phyloP scores from a whole-genome alignment of 768 basidiomycete genomes.

The Chalciporus chontae region DNA sequence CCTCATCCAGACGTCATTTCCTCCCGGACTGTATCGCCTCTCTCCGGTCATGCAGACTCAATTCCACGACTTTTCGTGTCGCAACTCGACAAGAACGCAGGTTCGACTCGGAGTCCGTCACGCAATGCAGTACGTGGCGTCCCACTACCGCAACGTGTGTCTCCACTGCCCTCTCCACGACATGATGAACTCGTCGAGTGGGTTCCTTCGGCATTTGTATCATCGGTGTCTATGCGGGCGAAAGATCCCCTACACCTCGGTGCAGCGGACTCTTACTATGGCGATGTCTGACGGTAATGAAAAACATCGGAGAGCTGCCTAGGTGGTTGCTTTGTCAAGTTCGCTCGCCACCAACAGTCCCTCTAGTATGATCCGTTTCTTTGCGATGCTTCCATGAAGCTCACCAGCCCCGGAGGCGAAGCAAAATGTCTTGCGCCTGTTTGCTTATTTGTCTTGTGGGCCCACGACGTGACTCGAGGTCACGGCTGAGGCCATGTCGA shows the following conservation, averaged over 20 bases:
- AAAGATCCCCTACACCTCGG: constrained; percentile 12
- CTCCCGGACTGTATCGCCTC: constrained; percentile 22
- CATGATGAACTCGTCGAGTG: constrained; percentile 26
- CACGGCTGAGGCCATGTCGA: neutral
- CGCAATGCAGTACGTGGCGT: constrained; percentile 10
- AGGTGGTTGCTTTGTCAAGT: constrained; percentile 2
- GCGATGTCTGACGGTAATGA: constrained; percentile 32
- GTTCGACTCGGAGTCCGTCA: constrained; percentile 17
- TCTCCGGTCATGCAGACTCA: constrained; percentile 17
- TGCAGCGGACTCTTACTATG: constrained; percentile 22
- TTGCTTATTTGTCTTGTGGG: constrained; percentile 13
- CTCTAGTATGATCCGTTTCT: constrained; percentile 8
- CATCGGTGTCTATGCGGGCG: constrained; percentile 18
- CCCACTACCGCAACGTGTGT: constrained; percentile 21
- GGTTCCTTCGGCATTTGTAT: constrained; percentile 17
- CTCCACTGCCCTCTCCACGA: constrained; percentile 30
- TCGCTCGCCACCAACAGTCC: constrained; percentile 5
- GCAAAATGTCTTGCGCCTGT: constrained; percentile 2
- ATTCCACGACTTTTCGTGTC: constrained; percentile 19
- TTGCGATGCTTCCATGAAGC: constrained; percentile 3
- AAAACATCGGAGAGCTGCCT: constrained; percentile 11
- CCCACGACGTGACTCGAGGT: constrained; percentile 10
- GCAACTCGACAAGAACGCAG: constrained; percentile 11
- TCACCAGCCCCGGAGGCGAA: constrained; percentile 5
- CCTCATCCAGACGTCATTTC: constrained; percentile 24